Conservation (phyloP, 2,329 filamentous ascomycete genomes). For the Xylariales sp. region DNA sequence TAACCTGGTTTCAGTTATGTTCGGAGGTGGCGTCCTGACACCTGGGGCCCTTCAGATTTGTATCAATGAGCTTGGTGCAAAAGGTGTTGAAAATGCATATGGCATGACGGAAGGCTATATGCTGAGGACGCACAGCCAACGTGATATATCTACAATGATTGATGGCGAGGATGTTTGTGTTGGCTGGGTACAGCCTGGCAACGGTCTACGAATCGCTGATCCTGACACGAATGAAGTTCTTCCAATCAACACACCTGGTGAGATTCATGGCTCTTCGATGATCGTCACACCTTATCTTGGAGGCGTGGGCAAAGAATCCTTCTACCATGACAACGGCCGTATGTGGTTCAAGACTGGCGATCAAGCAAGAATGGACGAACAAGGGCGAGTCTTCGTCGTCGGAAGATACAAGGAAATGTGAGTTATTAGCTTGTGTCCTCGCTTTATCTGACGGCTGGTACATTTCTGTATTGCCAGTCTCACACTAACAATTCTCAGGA, state of each 20-base stretch:
- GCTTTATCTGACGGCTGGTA: too few species aligned
- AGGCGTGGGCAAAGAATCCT: not conserved
- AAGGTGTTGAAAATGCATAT: slow-evolving; percentile 2
- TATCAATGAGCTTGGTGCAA: slow-evolving; percentile 1
- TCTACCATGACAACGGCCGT: slow-evolving; percentile 4
- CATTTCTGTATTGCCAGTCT: too few species aligned
- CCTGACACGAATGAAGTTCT: slow-evolving; percentile 3
- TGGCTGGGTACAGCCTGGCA: slow-evolving; percentile 1
- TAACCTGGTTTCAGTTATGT: slow-evolving; percentile 2
- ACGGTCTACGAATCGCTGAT: not conserved
- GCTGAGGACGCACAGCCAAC: not conserved
- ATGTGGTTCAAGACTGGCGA: slow-evolving; percentile 6
- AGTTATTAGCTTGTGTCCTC: too few species aligned
- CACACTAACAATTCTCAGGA: not conserved
- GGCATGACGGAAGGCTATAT: slow-evolving; percentile 5
- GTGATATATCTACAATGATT: slow-evolving; percentile 1
- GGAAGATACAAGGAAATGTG: slow-evolving; percentile 6
- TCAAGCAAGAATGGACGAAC: slow-evolving; percentile 3
- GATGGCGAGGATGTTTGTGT: slow-evolving; percentile 2
- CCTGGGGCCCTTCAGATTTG: not conserved
- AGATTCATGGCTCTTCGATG: slow-evolving; percentile 1
- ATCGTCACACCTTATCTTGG: slow-evolving; percentile 1
- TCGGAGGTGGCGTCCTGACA: slow-evolving; percentile 2
- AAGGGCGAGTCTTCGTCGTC: slow-evolving; percentile 3
- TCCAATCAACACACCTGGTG: slow-evolving; percentile 1